Percentiles rank a stretch among this genome's conserved stretches.
phyloP scores from a whole-genome alignment of 2,329 filamentous ascomycete genomes.

The Camptophora hylomeconis region DNA sequence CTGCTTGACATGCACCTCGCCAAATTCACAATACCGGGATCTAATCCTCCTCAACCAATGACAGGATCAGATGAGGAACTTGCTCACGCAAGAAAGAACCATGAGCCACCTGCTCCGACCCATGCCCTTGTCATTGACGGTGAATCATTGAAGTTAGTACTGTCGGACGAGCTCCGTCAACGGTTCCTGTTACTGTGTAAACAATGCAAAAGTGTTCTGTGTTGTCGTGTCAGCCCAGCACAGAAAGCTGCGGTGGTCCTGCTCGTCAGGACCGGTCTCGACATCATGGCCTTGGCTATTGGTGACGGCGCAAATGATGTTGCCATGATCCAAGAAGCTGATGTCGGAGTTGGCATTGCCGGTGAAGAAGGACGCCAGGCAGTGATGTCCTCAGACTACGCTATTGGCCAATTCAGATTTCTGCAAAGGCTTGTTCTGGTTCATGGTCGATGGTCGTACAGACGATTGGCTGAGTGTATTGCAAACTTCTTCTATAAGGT shows the following conservation, averaged over 20 bases:
- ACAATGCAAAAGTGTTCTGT: slow-evolving; percentile 90
- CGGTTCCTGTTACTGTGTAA: slow-evolving; percentile 94
- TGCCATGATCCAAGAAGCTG: slow-evolving; percentile 94
- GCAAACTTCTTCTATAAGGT: slow-evolving; percentile 99
- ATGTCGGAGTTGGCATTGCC: slow-evolving; percentile 92
- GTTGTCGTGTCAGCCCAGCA: slow-evolving; percentile 90
- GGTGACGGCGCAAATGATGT: slow-evolving; percentile 94
- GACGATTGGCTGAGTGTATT: slow-evolving; percentile 80
- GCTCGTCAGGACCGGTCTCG: slow-evolving; percentile 87
- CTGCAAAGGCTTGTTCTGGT: slow-evolving; percentile 74
- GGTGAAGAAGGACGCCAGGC: slow-evolving; percentile 86
- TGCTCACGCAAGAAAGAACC: slow-evolving; percentile 61
- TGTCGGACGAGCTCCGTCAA: slow-evolving; percentile 70
- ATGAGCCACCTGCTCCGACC: slow-evolving; percentile 73
- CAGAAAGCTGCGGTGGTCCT: slow-evolving; percentile 95
- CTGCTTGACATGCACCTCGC: slow-evolving; percentile 62
- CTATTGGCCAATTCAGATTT: slow-evolving; percentile 87
- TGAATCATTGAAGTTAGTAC: slow-evolving; percentile 77
- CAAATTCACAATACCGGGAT: slow-evolving; percentile 58
- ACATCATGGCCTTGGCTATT: slow-evolving; percentile 91
- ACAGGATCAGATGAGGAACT: slow-evolving; percentile 80
- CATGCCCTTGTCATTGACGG: slow-evolving; percentile 93
- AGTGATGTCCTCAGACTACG: slow-evolving; percentile 92
- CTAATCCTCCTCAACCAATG: too few species aligned
- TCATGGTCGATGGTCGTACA: slow-evolving; percentile 93